Base-by-base conservation (phyloP, 768 basidiomycete genomes). In the Trametes punicea region DNA sequence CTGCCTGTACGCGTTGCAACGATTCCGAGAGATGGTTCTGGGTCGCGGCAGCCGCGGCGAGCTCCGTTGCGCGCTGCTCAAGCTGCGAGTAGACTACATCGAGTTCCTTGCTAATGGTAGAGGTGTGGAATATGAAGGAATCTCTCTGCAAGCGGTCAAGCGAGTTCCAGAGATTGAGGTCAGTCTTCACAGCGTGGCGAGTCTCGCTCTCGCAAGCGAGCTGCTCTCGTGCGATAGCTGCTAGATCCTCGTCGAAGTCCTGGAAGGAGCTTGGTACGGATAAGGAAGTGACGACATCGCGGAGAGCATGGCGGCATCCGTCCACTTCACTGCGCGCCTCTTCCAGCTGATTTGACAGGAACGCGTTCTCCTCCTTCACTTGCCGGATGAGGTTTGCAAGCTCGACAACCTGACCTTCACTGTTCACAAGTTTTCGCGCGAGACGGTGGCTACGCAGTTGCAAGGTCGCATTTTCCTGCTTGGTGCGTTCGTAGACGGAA, bases 351-450 rank as follows among this genome's bases (percentile, higher is more conserved):
- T 30, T 39, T 11, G 53, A 31, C 25, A 88, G 71, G 6, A 80
- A 62, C 10, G 57, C 57, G 59, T 80, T 87, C 47, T 82, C 75
- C 13, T 84, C 81, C 42, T 78, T 78, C 25, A 73, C 70, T 25
- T 82, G 78, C 23, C 85, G 82, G 62, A 87, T 74, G 38, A 90
- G 77, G 56, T 80, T 71, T 1, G 82, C 81, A 7, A 90, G 71
- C 57, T 88, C 87, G 11, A 73, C 67, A 20, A 87, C 84, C 65
- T 90, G 87, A 16, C 71, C 81, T 52, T 88, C 83, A 4, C 85
- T 75, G 63, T 85, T 87, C 36, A 80, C 81, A 13, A 88, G 73
- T 67, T 85, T 88, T 56, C 88, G 81, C 62, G 87, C 82, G 11
- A 88, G 70, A 26, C 86, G 82, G 25, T 75, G 67, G 23, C 73